phyloP scores from a whole-genome alignment of 129 eudicot genomes.

The Artemisia argyi region DNA sequence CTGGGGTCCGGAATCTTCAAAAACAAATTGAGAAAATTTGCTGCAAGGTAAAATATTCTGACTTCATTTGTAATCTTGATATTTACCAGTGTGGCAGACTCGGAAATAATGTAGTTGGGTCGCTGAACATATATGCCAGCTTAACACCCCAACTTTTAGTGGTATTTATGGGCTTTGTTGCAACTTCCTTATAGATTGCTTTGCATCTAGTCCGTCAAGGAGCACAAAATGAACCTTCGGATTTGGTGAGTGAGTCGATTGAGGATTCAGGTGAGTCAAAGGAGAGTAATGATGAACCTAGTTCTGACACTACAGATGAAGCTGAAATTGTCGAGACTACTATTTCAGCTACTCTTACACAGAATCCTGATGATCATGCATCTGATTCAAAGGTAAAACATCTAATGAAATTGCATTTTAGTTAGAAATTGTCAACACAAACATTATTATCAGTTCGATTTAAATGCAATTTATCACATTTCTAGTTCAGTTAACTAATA shows the following conservation, averaged over 20 bases:
- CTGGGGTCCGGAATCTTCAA: conserved; percentile 96
- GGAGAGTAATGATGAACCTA: conserved; percentile 19
- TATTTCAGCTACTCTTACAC: conserved; percentile 26
- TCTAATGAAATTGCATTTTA: conserved; percentile 1
- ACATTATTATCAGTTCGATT: not conserved
- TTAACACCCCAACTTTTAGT: not conserved
- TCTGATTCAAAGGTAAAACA: conserved; percentile 38
- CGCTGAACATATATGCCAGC: not conserved
- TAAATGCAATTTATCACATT: not conserved
- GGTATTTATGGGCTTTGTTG: conserved; percentile 5
- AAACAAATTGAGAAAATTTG: conserved; percentile 97
- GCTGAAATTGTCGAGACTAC: conserved; percentile 50
- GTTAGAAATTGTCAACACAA: not conserved
- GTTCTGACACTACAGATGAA: conserved; percentile 45
- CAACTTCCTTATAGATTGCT: conserved; percentile 61
- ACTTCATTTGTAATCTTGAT: not conserved
- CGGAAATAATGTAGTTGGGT: not conserved
- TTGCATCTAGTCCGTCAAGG: conserved; percentile 80
- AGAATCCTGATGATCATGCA: conserved; percentile 18
- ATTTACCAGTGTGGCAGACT: not conserved
- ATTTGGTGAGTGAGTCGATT: conserved; percentile 29
- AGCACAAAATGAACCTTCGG: conserved; percentile 40
- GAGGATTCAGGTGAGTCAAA: conserved; percentile 26
- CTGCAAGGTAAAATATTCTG: conserved; percentile 64
- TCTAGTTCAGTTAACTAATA: not conserved